Base-by-base conservation (phyloP, 2,329 filamentous ascomycete genomes). In the Fusarium compactum region DNA sequence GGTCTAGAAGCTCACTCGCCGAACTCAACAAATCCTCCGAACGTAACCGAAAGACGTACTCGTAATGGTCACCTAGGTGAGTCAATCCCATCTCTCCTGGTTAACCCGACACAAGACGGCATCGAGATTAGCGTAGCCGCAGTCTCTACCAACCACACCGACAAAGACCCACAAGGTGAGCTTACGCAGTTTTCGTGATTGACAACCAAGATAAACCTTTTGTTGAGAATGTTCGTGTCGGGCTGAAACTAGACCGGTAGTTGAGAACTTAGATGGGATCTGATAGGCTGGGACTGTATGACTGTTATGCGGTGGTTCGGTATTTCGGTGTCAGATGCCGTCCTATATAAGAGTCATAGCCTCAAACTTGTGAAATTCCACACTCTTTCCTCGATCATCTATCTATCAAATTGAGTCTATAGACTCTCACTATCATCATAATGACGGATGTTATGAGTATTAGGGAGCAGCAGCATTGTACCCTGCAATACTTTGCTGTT, bases 391-490 rank as follows among this genome's bases (percentile, higher is more conserved):
- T 22, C 3, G 7, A 24, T 29, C 22, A 30, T 65, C 15, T 20
- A 44, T 10, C n/a, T 11, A 43, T 2, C 18, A 2, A 25, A 24
- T 46, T 25, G 20, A 54, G 15, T 46, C 2, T 15, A 3, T 3
- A 41, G 24, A 8, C 24, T 41, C 22, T 41, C 9, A n/a, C 8
- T 27, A 2, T 14, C n/a, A n/a, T 34, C 63, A 65, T 56, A 34
- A 75, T 75, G 73, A 61, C 73, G 11, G 73, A 75, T 57, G 67
- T 75, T 51, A 56, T 70, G 67, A 75, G 71, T 48, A 44, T 67
- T 27, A 57, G 71, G 18, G 61, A 68, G 59, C 73, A 75, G 58
- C 67, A 73, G 44, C 61, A 61, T 34, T 75, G 73, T 43, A 75
- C 73, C 1, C 63, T 73, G 58, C 67, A 75, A 52, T 72, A 71